Evolutionary conservation across 176 grass and related monocot genomes (phyloP).

Genomic region (Thalia dealbata): DNA sequence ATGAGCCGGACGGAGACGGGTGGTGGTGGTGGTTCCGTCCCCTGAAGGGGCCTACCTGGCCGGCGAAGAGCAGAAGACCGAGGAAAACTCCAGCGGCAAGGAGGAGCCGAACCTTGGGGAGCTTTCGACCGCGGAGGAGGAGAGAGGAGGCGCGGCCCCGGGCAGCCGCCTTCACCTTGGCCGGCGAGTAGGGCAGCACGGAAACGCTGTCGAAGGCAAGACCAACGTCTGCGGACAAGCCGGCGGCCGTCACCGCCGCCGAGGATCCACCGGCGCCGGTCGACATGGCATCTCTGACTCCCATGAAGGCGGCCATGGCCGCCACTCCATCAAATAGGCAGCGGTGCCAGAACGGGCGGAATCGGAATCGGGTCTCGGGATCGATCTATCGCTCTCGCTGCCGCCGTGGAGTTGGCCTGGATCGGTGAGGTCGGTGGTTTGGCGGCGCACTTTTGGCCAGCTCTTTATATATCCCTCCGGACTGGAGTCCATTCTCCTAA

Average conservation of each 20-base stretch:
- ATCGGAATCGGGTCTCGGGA: not conserved
- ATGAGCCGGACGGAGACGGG: not conserved
- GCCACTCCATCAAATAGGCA: not conserved
- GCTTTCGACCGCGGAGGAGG: not conserved
- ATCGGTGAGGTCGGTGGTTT: no score
- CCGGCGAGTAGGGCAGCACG: not conserved
- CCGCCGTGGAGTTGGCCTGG: no score
- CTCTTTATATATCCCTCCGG: no score
- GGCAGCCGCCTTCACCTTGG: conserved; percentile 1
- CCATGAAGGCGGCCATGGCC: not conserved
- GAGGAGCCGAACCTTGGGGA: conserved; percentile 1
- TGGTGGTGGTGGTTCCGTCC: not conserved
- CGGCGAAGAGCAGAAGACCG: not conserved
- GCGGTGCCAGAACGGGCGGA: not conserved
- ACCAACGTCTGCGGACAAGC: not conserved
- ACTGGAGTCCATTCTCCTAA: no score
- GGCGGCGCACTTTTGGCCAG: no score
- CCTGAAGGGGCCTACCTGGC: not conserved
- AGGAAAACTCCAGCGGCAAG: not conserved
- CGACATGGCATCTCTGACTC: not conserved
- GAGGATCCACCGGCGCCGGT: not conserved
- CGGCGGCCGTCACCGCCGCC: not conserved
- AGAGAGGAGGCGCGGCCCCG: not conserved
- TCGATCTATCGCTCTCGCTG: not conserved
- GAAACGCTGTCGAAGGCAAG: not conserved